Evolutionary conservation across 2,329 filamentous ascomycete species (phyloP), one percentile per base, ranked within the genome.

Genomic region (Diaporthe eres): DNA sequence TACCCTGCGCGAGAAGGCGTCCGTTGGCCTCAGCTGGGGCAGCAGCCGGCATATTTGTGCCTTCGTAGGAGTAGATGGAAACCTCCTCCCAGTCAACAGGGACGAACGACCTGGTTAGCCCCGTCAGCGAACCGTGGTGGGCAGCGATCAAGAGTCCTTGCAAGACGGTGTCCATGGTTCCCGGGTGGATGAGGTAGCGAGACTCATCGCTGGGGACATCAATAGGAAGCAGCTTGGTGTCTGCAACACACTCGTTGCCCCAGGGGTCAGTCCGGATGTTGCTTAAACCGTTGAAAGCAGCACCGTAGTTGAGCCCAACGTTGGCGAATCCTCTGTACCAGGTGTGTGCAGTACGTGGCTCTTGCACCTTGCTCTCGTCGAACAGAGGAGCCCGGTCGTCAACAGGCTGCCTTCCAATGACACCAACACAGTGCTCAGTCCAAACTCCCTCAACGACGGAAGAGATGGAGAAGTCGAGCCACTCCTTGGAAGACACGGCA

Each of bases 141-240:
- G 67, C 53, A 53, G 49, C 39, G 22, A 71, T 71, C 31, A 71
- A 55, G 39, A 49, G 31, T 71, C 37, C 67, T 61, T 85, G 84
- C 28, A 85, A 68, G 63, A 79, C 80, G 15, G 79, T 77, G 72
- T 87, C 85, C 28, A 87, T 80, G 63, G 82, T 82, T 4, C 81
- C 80, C 0, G 86, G 85, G 70, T 87, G 86, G 25, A 87, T 77
- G 22, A 81, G 78, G 22, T 63, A 63, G n/a, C 34, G 34, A 42
- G 39, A 37, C 5, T 37, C 58, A 22, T 42, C 39, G 22, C 2
- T 28, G 22, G 58, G 34, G 0, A 42, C 37, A 28, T 37, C 58
- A 12, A 53, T 53, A 15, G 51, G 51, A 28, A 53, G 51, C 51
- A 53, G 51, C 51, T 53, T 53, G 25, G 51, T 53, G 51, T 53